Base-by-base conservation (phyloP, 306 rosid genomes). In the Mimosa pudica region DNA sequence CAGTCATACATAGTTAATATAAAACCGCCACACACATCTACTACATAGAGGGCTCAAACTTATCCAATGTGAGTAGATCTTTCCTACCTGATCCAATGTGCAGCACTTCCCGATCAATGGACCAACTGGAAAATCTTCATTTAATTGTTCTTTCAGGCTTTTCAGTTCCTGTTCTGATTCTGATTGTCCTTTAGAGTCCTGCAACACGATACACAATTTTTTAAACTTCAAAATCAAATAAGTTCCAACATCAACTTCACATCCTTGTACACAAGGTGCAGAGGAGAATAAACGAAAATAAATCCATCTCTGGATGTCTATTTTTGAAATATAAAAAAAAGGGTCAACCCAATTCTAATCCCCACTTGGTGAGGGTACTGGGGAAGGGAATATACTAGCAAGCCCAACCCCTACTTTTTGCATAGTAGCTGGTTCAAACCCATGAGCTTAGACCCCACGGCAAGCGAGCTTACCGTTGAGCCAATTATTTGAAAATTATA, bases 71-170 rank as follows among this genome's bases (percentile, higher is more conserved):
- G 58, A 14, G 41, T 57, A 41, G 35, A 78, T 45, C 17, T 16
- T 45, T 76, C 63, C 77, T 65, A 91, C 99, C 97, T 95, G 99
- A 83, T 95, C 99, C 77, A 91, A 75, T 0, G 99, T 95, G 83
- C 93, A 91, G 75, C 99, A 95, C 77, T 89, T 93, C 87, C 49
- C 87, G 72, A 93, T 89, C 80, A 95, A 86, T 44, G 98, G 96
- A 75, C 99, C 99, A 65, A 91, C 96, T 0, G 98, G 99, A 61
- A 90, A 86, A 86, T 90, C 89, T 71, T 93, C 97, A 83, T 69
- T 77, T 62, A 95, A 90, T 73, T 95, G 89, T 74, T 93, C 99
- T 87, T 95, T 95, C 62, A 93, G 87, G 84, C 84, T 86, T 89
- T 90, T 93, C 83, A 95, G 84, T 69, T 87, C 92, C 79, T 80